Evolutionary conservation across 306 rosid species (phyloP).

Genomic region (Quercus suber): DNA sequence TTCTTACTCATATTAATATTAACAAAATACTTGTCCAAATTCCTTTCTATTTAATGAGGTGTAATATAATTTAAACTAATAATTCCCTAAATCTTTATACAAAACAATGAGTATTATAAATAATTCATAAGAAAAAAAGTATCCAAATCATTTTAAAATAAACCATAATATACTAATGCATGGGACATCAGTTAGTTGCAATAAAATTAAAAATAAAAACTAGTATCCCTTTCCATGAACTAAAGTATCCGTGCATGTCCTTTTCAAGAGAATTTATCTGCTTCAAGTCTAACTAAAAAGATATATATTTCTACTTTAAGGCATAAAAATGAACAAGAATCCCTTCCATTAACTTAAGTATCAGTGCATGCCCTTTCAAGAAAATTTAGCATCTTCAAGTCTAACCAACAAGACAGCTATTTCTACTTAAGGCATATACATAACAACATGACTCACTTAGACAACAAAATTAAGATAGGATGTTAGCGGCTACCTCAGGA

Average conservation of each 20-base stretch:
- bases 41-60: too few relatives aligned
- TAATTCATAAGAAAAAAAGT: too few relatives aligned
- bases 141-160: too few relatives aligned
- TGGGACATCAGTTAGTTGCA: neutral
- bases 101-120: too few relatives aligned
- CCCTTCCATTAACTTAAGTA: neutral
- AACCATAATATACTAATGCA: too few relatives aligned
- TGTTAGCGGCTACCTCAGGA: conserved; percentile 54
- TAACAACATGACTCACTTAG: neutral
- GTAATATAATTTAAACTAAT: too few relatives aligned
- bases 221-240: neutral
- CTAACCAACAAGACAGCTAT: neutral
- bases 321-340: neutral
- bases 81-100: too few relatives aligned
- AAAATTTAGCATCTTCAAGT: neutral
- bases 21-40: too few relatives aligned
- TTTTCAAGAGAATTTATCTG: neutral
- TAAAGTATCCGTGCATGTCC: neutral
- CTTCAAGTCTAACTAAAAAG: neutral
- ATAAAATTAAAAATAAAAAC: neutral
- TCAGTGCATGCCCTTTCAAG: neutral
- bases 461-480: neutral
- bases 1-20: too few relatives aligned
- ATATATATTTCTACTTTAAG: neutral
- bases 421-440: neutral